Evolutionary conservation across 148 eudicot species (phyloP).

Genomic region (Fagopyrum tataricum): DNA sequence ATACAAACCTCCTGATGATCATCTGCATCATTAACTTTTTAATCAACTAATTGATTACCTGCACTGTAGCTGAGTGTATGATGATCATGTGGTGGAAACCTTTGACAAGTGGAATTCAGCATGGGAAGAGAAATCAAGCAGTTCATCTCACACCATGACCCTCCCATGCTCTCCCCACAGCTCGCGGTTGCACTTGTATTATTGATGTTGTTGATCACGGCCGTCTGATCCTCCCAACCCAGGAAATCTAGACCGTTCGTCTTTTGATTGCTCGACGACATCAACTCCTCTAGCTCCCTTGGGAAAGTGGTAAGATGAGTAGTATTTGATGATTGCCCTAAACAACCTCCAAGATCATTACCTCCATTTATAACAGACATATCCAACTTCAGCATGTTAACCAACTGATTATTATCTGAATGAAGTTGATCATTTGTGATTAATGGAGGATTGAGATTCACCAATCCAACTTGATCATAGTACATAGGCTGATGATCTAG

Average conservation of each 20-base stretch:
- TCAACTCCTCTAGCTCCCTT: constrained; percentile 7
- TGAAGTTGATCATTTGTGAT: background rate
- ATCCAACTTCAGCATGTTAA: background rate
- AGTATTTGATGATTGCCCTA: background rate
- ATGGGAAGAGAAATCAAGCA: constrained; percentile 12
- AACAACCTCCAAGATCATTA: constrained; percentile 7
- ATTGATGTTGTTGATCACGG: background rate
- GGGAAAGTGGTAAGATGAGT: background rate
- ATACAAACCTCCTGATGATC: constrained; percentile 1
- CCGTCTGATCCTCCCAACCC: background rate
- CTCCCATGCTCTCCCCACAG: background rate
- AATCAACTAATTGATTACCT: background rate
- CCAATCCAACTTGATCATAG: constrained; percentile 1
- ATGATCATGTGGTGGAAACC: background rate
- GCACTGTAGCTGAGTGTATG: background rate
- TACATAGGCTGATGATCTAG: constrained; percentile 5
- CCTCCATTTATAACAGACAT: background rate
- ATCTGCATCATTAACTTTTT: background rate
- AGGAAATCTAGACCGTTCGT: background rate
- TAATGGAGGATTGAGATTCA: background rate
- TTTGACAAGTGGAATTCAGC: background rate
- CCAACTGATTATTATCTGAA: background rate
- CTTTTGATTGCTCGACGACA: constrained; percentile 6
- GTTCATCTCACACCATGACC: constrained; percentile 16
- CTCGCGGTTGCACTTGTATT: background rate